Evolutionary conservation across 805 yeast genomes (phyloP).

Genomic region (Pichia sporocuriosa): DNA sequence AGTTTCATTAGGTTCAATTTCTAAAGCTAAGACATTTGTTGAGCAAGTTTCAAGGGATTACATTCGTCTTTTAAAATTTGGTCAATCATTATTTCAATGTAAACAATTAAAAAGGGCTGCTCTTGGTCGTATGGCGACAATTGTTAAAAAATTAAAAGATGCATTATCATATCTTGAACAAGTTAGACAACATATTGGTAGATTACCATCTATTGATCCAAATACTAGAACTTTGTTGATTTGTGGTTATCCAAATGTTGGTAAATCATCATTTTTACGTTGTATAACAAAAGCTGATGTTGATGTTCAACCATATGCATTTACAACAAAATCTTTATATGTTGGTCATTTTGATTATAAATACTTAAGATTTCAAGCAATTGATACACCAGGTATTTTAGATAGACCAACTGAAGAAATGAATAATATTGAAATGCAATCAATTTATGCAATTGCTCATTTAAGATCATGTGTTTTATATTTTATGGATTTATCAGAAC

Average conservation of each 20-base stretch:
- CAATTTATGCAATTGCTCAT: constrained; percentile 97
- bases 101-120: constrained; percentile 98
- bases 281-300: constrained; percentile 97
- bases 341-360: constrained; percentile 99
- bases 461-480: constrained; percentile 92
- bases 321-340: constrained; percentile 93
- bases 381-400: constrained; percentile 97
- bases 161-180: constrained; percentile 91
- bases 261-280: constrained; percentile 91
- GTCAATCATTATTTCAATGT: constrained; percentile 97
- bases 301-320: constrained; percentile 98
- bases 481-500: constrained; percentile 98
- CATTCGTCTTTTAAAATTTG: constrained; percentile 87
- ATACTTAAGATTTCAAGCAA: constrained; percentile 95
- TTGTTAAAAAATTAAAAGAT: constrained; percentile 90
- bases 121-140: constrained; percentile 98
- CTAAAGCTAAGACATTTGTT: constrained; percentile 86
- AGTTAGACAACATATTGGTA: constrained; percentile 98
- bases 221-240: constrained; percentile 94
- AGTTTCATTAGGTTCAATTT: constrained; percentile 89
- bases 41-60: constrained; percentile 97
- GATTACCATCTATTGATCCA: constrained; percentile 97
- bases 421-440: constrained; percentile 99
- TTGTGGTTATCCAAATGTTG: constrained; percentile 99
- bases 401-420: constrained; percentile 99